Evolutionary conservation across 176 grass and related monocot genomes (phyloP).

Genomic region (Cenchrus purpureus): DNA sequence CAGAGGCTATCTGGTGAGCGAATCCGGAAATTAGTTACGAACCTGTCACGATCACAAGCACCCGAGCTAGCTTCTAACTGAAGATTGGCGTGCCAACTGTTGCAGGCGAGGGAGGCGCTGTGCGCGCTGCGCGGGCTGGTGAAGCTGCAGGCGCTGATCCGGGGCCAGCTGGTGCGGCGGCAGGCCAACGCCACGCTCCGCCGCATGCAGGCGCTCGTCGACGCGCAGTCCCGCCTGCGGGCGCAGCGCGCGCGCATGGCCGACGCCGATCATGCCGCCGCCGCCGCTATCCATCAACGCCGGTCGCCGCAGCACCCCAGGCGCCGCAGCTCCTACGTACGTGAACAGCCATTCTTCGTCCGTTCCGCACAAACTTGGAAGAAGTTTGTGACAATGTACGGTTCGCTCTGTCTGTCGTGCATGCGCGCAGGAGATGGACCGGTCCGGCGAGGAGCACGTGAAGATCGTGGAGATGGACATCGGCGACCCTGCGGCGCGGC

Average conservation of each 20-base stretch:
- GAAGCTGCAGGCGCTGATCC: constrained; percentile 79
- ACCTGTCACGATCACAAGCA: background rate
- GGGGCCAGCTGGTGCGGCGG: constrained; percentile 80
- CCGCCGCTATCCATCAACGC: constrained; percentile 19
- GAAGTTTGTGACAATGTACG: background rate
- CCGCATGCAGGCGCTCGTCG: constrained; percentile 75
- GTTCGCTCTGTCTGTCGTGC: background rate
- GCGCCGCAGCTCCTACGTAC: constrained; percentile 67
- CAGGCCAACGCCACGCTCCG: constrained; percentile 73
- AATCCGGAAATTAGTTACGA: background rate
- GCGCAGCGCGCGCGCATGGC: constrained; percentile 62
- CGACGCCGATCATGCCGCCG: constrained; percentile 34
- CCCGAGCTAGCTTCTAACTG: too few relatives aligned
- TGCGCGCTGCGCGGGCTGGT: constrained; percentile 77
- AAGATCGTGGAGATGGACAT: constrained; percentile 83
- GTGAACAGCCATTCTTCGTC: background rate
- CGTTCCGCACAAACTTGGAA: background rate
- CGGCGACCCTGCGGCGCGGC: constrained; percentile 40
- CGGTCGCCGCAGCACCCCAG: constrained; percentile 59
- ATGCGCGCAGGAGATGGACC: constrained; percentile 67
- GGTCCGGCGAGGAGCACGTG: constrained; percentile 58
- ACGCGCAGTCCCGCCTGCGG: constrained; percentile 64
- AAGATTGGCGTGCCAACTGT: background rate
- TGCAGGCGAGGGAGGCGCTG: constrained; percentile 81
- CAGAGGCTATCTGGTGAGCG: constrained; percentile 79